phyloP scores from a whole-genome alignment of 2,329 filamentous ascomycete genomes.

The Alternaria tenuissima region DNA sequence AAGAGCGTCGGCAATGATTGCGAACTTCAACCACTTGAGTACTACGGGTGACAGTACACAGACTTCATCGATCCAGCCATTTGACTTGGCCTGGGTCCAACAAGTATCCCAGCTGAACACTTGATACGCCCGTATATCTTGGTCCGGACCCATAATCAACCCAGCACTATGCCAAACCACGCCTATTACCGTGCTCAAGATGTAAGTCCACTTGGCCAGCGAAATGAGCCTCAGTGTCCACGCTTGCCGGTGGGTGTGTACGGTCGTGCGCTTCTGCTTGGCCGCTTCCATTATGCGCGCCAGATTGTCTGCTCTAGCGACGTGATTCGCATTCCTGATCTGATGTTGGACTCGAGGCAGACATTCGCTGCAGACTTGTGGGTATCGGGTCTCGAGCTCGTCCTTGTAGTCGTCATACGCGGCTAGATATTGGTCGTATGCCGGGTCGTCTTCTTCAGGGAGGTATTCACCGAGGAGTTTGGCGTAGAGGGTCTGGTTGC shows the following conservation, averaged over 20 bases:
- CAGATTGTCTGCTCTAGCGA: slow-evolving; percentile 82
- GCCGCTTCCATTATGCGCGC: slow-evolving; percentile 75
- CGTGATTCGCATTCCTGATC: slow-evolving; percentile 77
- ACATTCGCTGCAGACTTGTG: slow-evolving; percentile 85
- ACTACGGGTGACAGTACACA: slow-evolving; percentile 40
- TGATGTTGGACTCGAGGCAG: slow-evolving; percentile 75
- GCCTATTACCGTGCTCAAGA: slow-evolving; percentile 49
- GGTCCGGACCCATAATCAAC: slow-evolving; percentile 26
- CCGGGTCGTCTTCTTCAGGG: slow-evolving; percentile 69
- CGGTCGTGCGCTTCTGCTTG: slow-evolving; percentile 34
- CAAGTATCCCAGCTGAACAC: slow-evolving; percentile 29
- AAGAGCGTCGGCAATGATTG: slow-evolving; percentile 60
- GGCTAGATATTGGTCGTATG: slow-evolving; percentile 73
- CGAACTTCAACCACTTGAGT: slow-evolving; percentile 27
- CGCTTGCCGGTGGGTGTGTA: slow-evolving; percentile 48
- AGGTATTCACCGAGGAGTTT: slow-evolving; percentile 82
- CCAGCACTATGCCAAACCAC: slow-evolving; percentile 49
- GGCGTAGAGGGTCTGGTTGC: slow-evolving; percentile 86
- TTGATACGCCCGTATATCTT: slow-evolving; percentile 9
- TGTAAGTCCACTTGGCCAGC: slow-evolving; percentile 53
- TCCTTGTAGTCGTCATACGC: slow-evolving; percentile 74
- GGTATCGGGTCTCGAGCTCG: slow-evolving; percentile 82
- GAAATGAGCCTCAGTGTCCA: slow-evolving; percentile 57
- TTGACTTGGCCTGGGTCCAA: slow-evolving; percentile 29
- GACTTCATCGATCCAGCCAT: slow-evolving; percentile 27